Conservation (phyloP, 495 filamentous ascomycete species). For the Penicillium cosmopolitanum region DNA sequence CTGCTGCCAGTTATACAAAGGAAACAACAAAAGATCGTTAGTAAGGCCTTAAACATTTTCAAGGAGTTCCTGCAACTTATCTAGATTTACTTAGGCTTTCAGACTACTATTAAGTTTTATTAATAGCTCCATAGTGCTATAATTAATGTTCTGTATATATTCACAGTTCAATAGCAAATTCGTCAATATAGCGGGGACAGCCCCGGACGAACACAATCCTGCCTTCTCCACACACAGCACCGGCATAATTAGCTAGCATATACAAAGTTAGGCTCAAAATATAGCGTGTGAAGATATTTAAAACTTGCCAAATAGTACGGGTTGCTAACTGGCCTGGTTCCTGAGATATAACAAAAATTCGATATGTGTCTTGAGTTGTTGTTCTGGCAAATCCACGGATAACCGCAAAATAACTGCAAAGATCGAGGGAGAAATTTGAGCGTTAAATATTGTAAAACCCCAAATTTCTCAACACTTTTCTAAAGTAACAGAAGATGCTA, state of each 20-base stretch:
- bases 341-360: constrained; percentile 6
- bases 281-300: background rate
- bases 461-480: too few relatives aligned
- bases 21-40: background rate
- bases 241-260: background rate
- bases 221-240: background rate
- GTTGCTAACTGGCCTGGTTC: background rate
- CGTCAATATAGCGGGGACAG: background rate
- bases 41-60: background rate
- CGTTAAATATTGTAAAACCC: too few relatives aligned
- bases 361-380: background rate
- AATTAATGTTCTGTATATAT: background rate
- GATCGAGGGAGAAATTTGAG: too few relatives aligned
- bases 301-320: background rate
- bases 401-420: too few relatives aligned
- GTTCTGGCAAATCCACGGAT: too few relatives aligned
- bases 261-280: background rate
- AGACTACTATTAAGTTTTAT: background rate
- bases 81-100: background rate
- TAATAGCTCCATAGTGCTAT: background rate
- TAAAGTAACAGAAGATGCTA: too few relatives aligned
- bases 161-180: background rate
- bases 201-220: background rate
- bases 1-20: background rate
- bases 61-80: background rate